A percentile compares a stretch with the other conserved stretches of the same genome.
phyloP scores from a whole-genome alignment of 1,139 yeast species.

The Taphrina sp. region DNA sequence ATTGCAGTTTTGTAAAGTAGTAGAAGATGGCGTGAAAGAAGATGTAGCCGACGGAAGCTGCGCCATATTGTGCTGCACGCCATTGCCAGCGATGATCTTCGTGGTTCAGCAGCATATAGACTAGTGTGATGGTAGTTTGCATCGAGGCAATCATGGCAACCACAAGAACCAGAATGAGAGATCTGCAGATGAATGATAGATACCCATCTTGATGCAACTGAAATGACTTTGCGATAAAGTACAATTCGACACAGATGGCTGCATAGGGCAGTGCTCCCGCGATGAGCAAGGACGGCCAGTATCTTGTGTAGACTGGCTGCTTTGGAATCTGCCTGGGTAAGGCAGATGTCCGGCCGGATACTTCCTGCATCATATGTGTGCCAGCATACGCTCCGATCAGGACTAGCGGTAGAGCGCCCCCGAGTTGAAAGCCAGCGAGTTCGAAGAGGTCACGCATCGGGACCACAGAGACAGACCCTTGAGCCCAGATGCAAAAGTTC shows the following conservation, averaged over 20 bases:
- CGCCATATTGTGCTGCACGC: conserved; percentile 72
- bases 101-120: conserved; percentile 61
- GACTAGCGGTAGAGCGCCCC: conserved; percentile 72
- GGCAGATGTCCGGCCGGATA: background rate
- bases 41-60: conserved; percentile 70
- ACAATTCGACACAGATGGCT: conserved; percentile 74
- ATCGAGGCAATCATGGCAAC: conserved; percentile 62
- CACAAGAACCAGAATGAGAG: conserved; percentile 60
- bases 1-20: conserved; percentile 45
- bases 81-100: conserved; percentile 80
- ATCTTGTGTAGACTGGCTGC: conserved; percentile 47
- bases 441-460: conserved; percentile 73
- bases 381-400: conserved; percentile 61
- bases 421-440: conserved; percentile 56
- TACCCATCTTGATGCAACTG: conserved; percentile 80
- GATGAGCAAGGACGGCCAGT: conserved; percentile 42
- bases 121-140: conserved; percentile 72
- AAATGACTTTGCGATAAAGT: conserved; percentile 69
- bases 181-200: conserved; percentile 71
- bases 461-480: conserved; percentile 70
- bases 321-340: conserved; percentile 46
- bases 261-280: conserved; percentile 77
- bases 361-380: conserved; percentile 41
- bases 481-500: conserved; percentile 72
- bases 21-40: conserved; percentile 68